A percentile compares a stretch with the other conserved stretches of the same genome.
Conservation (phyloP, 176 grass and related monocot species). For the Alloteropsis semialata region DNA sequence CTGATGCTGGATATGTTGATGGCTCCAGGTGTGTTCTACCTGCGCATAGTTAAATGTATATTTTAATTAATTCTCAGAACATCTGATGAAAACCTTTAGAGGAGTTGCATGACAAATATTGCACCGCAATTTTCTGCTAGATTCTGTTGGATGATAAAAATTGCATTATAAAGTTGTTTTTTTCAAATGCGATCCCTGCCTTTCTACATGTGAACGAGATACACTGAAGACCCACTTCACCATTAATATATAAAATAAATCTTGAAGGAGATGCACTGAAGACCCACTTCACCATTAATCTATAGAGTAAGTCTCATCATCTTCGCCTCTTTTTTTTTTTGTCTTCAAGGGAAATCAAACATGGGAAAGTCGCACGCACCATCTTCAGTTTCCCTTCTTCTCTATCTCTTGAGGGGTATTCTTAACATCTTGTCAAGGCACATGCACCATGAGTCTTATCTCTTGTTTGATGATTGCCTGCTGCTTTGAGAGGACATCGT, state of each 20-base stretch:
- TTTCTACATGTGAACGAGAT: not conserved
- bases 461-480: conserved; percentile 31
- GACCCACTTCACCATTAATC: too few relatives aligned
- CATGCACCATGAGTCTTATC: conserved; percentile 6
- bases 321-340: not conserved
- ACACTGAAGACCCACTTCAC: not conserved
- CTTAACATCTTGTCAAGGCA: conserved; percentile 21
- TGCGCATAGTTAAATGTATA: not conserved
- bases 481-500: conserved; percentile 38
- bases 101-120: conserved; percentile 2
- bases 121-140: not conserved
- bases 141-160: conserved; percentile 16
- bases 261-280: too few relatives aligned
- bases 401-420: not conserved
- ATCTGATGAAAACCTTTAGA: not conserved
- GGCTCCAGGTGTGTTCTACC: not conserved
- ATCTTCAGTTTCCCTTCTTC: not conserved
- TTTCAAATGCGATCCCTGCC: not conserved
- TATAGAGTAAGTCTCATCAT: conserved; percentile 16
- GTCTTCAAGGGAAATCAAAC: not conserved
- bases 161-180: not conserved
- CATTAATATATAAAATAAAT: too few relatives aligned
- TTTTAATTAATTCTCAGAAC: not conserved
- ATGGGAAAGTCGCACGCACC: not conserved
- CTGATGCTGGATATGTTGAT: not conserved